Base-by-base conservation (phyloP, 169 alveolate species). In the Babesia ovata region DNA sequence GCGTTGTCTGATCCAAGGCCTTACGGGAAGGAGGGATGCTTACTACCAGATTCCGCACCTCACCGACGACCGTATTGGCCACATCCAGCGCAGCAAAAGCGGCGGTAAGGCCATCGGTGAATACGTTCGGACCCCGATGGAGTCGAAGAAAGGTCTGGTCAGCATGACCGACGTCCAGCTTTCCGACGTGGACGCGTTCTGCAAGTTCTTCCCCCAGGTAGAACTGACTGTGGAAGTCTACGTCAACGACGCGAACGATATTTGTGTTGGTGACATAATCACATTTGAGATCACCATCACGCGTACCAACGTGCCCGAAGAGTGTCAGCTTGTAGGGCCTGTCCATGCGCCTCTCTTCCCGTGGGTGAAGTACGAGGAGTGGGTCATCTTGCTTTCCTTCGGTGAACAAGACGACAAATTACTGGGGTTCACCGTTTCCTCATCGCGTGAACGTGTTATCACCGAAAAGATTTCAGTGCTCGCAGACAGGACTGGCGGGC, bases 1-100 rank as follows among this genome's bases (percentile, higher is more conserved):
- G 70, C 88, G 97, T 49, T 90, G 96, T 54, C 79, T 95, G 61
- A 84, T 95, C 63, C 98, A 95, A 62, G 95, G 95, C 21, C 74
- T 93, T 58, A 93, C 91, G 54, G 92, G 91, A 22, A 76, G 92
- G 60, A 67, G 91, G 39, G 90, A 93, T 4, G 82, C 94, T 57
- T 92, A 91, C 61, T 83, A 88, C 60, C 98, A 95, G 69, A 85
- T 95, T 16, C 98, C 98, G 2, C 96, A 95, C 91, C 89, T 95
- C 75, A 90, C 85, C 29, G 96, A 92, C 44, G 91, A 85, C 16
- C 76, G 67, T 36, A 66, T 91, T 21, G 82, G 74, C 24, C 94
- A 73, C 54, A 66, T 79, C 21, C 86, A 58, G 61, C 93, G 92
- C 57, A 95, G 96, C 36, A 93, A 93, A 81, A 60, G 75, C 22